Evolutionary conservation across 2,329 filamentous ascomycete species (phyloP), one percentile per base, ranked within the genome.

Genomic region (Colletotrichum destructivum): DNA sequence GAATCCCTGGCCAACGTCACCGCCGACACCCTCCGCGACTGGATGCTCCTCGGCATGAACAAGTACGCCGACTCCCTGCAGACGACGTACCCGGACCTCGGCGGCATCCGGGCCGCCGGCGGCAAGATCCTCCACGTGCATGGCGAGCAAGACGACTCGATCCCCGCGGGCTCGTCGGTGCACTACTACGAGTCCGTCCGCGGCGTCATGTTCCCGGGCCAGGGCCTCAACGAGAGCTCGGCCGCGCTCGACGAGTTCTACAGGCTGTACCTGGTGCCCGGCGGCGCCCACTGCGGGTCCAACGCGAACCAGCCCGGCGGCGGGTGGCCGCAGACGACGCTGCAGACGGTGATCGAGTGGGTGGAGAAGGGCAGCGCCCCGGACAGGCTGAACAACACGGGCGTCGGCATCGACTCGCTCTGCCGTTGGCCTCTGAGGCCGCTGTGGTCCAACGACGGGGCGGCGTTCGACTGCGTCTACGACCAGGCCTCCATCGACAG

Each of bases 21-120:
- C 18, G 87, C 87, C 74, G 86, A 90, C 74, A 88, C 84, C 0
- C 79, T 89, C 18, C 80, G 82, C 5, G 82, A 83, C 35, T 89
- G 86, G 85, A 89, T 90, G 81, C 77, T 81, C 5, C 78, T 80
- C 9, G 87, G 84, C 15, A 83, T 84, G 83, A 79, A 84, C 55
- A 83, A 81, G 67, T 57, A 71, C 65, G 54, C 62, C 65, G 11
- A 67, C 77, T n/a, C 80, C 72, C 75, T 26, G 76, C 79, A 40
- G 75, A 76, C 57, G 74, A 79, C 63, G 16, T 82, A 89, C 62
- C 77, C 79, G 59, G 78, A 78, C 47, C 72, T 83, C 2, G 59
- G 75, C 0, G 73, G 73, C 0, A 84, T 81, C 72, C 75, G 74
- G 23, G 72, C 79, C 21, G 78, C 80, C 2, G 85, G 85, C 5